phyloP scores from a whole-genome alignment of 2,329 filamentous ascomycete species.

The Ustilaginoidea virens region DNA sequence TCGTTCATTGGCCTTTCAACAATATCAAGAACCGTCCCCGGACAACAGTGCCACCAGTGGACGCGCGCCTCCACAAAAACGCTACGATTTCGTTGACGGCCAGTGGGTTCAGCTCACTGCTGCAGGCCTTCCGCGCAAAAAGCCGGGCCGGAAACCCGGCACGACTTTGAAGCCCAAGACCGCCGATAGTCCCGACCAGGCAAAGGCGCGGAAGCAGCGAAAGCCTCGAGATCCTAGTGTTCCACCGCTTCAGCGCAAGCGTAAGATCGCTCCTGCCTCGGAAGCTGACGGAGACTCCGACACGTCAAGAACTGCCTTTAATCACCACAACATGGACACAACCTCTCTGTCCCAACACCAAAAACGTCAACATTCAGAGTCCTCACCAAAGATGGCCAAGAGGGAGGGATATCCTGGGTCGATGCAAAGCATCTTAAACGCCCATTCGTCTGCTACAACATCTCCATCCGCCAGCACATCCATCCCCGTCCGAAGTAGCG shows the following conservation, averaged over 20 bases:
- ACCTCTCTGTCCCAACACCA: slow-evolving; percentile 11
- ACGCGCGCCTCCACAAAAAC: slow-evolving; percentile 12
- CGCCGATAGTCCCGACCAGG: slow-evolving; percentile 21
- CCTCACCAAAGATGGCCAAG: slow-evolving; percentile 30
- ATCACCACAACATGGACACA: slow-evolving; percentile 8
- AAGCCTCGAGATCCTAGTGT: slow-evolving; percentile 46
- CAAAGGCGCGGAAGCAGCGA: slow-evolving; percentile 35
- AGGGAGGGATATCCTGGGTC: slow-evolving; percentile 34
- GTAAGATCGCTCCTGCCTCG: slow-evolving; percentile 29
- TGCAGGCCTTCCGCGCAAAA: slow-evolving; percentile 43
- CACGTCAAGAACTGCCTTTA: slow-evolving; percentile 11
- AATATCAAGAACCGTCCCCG: slow-evolving; percentile 10
- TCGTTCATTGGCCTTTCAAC: slow-evolving; percentile 13
- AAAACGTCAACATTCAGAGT: slow-evolving; percentile 9
- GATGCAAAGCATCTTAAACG: slow-evolving; percentile 42
- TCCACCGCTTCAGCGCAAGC: slow-evolving; percentile 36
- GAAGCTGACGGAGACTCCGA: slow-evolving; percentile 21
- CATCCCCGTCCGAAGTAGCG: slow-evolving; percentile 44
- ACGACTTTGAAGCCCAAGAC: slow-evolving; percentile 30
- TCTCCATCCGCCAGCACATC: slow-evolving; percentile 23
- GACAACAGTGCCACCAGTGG: slow-evolving; percentile 11
- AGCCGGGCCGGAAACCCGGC: slow-evolving; percentile 50
- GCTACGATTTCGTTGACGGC: slow-evolving; percentile 21
- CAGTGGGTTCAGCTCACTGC: slow-evolving; percentile 35
- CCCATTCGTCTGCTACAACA: slow-evolving; percentile 28